A percentile compares a stretch with the other conserved stretches of the same genome.
Evolutionary conservation across 1,284 basidiomycete genomes (phyloP).

Genomic region (Agaricales sp.): DNA sequence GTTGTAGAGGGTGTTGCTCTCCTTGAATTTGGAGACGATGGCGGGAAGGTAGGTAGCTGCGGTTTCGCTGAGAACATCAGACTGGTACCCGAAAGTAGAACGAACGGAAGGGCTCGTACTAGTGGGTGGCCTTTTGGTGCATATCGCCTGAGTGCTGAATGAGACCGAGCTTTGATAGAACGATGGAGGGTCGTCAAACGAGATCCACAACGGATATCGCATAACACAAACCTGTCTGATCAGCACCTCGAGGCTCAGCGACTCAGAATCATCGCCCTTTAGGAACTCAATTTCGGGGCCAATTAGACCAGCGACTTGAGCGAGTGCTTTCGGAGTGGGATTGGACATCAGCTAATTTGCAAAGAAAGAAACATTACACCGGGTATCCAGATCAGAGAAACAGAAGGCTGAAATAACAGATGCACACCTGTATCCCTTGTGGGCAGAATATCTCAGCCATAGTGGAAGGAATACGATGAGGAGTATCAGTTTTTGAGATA

Average conservation of each 20-base stretch:
- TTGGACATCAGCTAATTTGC: neutral
- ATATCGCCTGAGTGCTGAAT: neutral
- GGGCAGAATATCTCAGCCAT: neutral
- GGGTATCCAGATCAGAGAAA: neutral
- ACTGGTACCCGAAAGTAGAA: neutral
- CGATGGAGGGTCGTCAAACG: neutral
- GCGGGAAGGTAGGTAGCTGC: constrained; percentile 27
- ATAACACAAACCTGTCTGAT: neutral
- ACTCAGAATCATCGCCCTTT: neutral
- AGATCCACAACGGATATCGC: neutral
- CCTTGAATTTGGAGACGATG: constrained; percentile 19
- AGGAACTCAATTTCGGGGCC: neutral
- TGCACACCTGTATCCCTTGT: neutral
- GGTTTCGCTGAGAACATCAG: constrained; percentile 22
- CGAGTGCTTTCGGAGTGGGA: neutral
- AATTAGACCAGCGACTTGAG: neutral
- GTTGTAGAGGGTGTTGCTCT: constrained; percentile 16
- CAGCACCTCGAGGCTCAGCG: neutral
- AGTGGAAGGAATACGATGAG: neutral
- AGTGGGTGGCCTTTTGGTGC: neutral
- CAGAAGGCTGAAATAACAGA: too few species aligned
- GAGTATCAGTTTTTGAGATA: neutral
- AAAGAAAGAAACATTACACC: neutral
- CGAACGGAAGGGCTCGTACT: neutral
- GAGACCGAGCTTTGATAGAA: neutral